Base-by-base conservation (phyloP, 2,329 filamentous ascomycete species). In the Monilinia fructigena region DNA sequence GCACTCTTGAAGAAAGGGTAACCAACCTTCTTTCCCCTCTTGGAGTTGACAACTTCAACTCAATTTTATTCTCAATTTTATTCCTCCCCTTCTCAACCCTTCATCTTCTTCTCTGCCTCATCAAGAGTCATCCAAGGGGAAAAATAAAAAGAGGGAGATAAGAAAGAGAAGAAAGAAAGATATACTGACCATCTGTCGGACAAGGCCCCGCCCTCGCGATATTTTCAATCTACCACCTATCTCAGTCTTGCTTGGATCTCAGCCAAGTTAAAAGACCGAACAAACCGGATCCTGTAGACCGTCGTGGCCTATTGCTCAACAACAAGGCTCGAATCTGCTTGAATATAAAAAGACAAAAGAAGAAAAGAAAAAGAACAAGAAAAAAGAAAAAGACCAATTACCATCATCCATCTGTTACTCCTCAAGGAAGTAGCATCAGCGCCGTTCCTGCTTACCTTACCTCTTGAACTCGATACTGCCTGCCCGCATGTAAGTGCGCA, bases 401-500 rank as follows among this genome's bases (percentile, higher is more conserved):
- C n/a, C n/a, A n/a, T n/a, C n/a, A n/a, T n/a, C 12, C 20, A 47
- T 42, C 28, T 18, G 28, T 23, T 38, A 8, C 40, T 10, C 50
- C 31, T 4, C 31, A 35, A 45, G 8, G 16, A 56, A 20, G 11
- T 52, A 26, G n/a, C 40, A 35, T 48, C 62, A 47, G 62, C 48
- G 18, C 20, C 53, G 11, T 47, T 56, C 28, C 40, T 28, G 52
- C 40, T 55, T 56, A 56, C 26, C 35, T n/a, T 26, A 42, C 40
- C 12, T 42, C 55, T 56, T 40, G 20, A 56, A 56, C 52, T 64
- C 69, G 66, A 68, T 58, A 67, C 66, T 50, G 45, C 66, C 61
- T 54, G 52, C 63, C 69, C 55, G 54, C 63, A 66, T 63, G 70
- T 73, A 70, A 72, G 71, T 72, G 67, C 67, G 56, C 65, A 66